Evolutionary conservation across 208 protist genomes (phyloP).

Genomic region (Porcisia hertigi): DNA sequence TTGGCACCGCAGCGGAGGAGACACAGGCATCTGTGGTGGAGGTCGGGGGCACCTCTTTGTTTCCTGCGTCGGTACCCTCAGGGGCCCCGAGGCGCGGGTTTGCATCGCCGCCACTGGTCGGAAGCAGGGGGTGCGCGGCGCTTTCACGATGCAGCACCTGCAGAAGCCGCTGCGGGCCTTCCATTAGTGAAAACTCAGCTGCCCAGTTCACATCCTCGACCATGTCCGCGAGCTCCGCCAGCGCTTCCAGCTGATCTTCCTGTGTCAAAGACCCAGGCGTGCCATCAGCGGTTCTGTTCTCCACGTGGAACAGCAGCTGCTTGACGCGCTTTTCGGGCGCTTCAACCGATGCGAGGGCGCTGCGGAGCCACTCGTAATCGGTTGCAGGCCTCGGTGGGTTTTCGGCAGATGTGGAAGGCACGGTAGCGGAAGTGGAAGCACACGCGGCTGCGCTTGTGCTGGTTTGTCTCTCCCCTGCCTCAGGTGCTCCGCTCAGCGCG

Average conservation of each 20-base stretch:
- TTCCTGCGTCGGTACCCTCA: not conserved
- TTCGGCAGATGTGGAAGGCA: not conserved
- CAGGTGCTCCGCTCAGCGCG: not conserved
- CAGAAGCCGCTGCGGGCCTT: conserved; percentile 56
- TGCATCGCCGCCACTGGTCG: not conserved
- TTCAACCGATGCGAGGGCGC: conserved; percentile 74
- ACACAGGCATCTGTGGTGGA: too few species aligned
- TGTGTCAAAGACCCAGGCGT: not conserved
- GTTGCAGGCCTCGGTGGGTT: conserved; percentile 15
- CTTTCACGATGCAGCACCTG: conserved; percentile 28
- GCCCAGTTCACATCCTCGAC: conserved; percentile 92
- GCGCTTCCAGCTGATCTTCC: conserved; percentile 34
- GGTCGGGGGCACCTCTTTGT: not conserved
- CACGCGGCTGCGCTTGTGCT: not conserved
- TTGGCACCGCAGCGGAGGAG: not conserved
- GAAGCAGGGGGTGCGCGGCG: not conserved
- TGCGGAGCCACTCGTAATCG: conserved; percentile 73
- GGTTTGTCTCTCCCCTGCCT: not conserved
- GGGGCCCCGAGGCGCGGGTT: not conserved
- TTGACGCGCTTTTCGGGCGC: conserved; percentile 66
- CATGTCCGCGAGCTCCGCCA: conserved; percentile 84
- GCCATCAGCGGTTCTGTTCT: conserved; percentile 9
- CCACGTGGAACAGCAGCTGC: conserved; percentile 36
- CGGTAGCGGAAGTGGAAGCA: not conserved
- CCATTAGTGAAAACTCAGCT: conserved; percentile 76